Base-by-base conservation (phyloP, 75 land plant species). In the Sequoia sempervirens region DNA sequence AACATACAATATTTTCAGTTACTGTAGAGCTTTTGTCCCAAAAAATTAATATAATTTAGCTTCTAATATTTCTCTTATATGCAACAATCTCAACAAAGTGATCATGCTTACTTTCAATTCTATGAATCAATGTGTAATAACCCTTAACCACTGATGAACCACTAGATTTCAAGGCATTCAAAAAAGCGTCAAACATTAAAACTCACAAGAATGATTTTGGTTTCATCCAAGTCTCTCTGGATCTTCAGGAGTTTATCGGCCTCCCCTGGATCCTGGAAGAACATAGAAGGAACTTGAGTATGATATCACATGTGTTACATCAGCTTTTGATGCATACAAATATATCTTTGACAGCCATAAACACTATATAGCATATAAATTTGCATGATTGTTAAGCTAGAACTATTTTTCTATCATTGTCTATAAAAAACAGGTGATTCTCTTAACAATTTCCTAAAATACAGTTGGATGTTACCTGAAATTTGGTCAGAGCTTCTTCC, bases 241-340 rank as follows among this genome's bases (percentile, higher is more conserved):
- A 97, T 97, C 89, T 91, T 97, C 86, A 95, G 61, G 80, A 97
- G 90, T 90, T 97, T 97, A 86, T 97, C 99, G 84, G 98, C 99
- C 88, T 97, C 99, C n/a, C 92, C 92, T 81, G 97, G 99, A 89
- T 97, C 96, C 99, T 97, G 89, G 20, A 84, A 80, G 46, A 47
- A 61, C 75, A 36, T 75, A 37, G 12, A 7, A 52, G n/a, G 23
- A 81, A 54, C 82, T 53, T 34, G 38, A 81, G 82, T 34, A 20
- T 18, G 53, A 32, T 50, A 34, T 5, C 66, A 13, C 17, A 13
- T 50, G 13, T 17, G 26, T 81, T 12, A 80, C 26, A 5, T 47
- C 61, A 80, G 58, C 56, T 45, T 28, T 20, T 38, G 37, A 18
- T 79, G 26, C 26, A 23, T 46, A 43, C 1, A 75, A 40, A 40